A percentile compares a stretch with the other conserved stretches of the same genome.
These are phyloP conservation scores for Kwoniella newhampshirensis DNA, from an alignment of 768 basidiomycete genomes.

Conservation along the genomic window DNA sequence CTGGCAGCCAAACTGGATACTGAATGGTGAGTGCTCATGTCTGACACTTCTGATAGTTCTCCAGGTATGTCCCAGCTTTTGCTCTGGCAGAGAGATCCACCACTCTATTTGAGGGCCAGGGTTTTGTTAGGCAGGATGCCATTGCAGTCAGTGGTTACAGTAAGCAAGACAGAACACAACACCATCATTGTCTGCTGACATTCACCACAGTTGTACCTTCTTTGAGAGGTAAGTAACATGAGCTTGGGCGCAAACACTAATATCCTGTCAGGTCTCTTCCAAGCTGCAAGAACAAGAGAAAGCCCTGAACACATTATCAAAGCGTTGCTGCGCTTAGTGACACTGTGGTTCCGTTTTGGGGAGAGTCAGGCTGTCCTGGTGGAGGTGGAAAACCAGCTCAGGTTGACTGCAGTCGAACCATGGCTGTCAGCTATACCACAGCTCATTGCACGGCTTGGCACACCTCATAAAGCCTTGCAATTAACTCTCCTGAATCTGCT, in stretches of 20 bases:
- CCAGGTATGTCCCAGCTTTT: conserved; percentile 38
- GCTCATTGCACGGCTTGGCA: conserved; percentile 51
- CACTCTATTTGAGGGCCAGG: conserved; percentile 39
- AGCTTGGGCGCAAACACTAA: neutral
- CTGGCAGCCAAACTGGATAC: conserved; percentile 41
- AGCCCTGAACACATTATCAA: conserved; percentile 48
- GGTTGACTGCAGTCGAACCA: conserved; percentile 24
- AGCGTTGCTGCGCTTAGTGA: conserved; percentile 47
- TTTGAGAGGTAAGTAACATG: conserved; percentile 35
- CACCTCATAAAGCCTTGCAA: conserved; percentile 39
- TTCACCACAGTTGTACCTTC: conserved; percentile 48
- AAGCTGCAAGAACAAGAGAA: conserved; percentile 33
- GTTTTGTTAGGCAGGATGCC: conserved; percentile 21
- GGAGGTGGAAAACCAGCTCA: conserved; percentile 41
- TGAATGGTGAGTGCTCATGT: conserved; percentile 29
- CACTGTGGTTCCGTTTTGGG: conserved; percentile 52
- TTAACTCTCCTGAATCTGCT: conserved; percentile 41
- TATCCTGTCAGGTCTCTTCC: conserved; percentile 39
- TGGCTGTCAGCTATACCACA: conserved; percentile 52
- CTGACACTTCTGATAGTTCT: neutral
- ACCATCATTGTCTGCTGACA: conserved; percentile 5
- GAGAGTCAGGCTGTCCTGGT: conserved; percentile 38
- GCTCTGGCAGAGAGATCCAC: conserved; percentile 38
- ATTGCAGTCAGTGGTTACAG: conserved; percentile 42
- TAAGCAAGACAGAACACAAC: conserved; percentile 16